Percentiles rank a stretch among this genome's conserved stretches.
These are phyloP conservation scores for Aspergillus homomorphus DNA, from an alignment of 495 filamentous ascomycete genomes.

Conservation along the genomic window DNA sequence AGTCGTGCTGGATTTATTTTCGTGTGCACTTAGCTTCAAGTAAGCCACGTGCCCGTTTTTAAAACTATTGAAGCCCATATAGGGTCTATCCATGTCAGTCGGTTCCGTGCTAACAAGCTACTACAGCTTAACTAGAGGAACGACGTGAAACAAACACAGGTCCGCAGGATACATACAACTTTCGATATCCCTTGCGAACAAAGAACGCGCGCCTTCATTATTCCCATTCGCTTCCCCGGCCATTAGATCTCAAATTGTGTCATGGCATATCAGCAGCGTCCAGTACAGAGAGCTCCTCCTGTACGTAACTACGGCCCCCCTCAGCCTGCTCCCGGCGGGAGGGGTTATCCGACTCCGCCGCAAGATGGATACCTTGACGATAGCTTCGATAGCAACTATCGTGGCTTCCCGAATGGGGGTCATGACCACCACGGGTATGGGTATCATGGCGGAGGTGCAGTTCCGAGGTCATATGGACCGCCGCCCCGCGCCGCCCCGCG, in stretches of 20 bases:
- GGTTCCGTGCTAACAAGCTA: background rate
- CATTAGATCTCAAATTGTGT: background rate
- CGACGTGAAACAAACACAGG: background rate
- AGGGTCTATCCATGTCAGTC: background rate
- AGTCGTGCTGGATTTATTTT: background rate
- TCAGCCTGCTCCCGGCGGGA: constrained; percentile 24
- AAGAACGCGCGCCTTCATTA: background rate
- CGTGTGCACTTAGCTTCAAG: background rate
- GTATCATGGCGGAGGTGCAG: constrained; percentile 47
- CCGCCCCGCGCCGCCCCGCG: constrained; percentile 32
- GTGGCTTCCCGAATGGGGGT: constrained; percentile 40
- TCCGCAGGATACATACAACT: background rate
- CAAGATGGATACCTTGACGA: constrained; percentile 52
- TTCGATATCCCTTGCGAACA: background rate
- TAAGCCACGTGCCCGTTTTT: background rate
- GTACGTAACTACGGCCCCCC: constrained; percentile 49
- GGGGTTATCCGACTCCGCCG: constrained; percentile 25
- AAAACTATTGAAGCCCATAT: background rate
- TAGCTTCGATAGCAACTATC: constrained; percentile 38
- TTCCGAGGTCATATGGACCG: constrained; percentile 46
- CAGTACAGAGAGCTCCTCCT: constrained; percentile 46
- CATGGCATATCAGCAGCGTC: constrained; percentile 36
- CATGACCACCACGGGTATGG: constrained; percentile 47
- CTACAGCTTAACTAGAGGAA: background rate
- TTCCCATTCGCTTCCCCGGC: background rate